Evolutionary conservation across 164 flowering plant genomes (phyloP).

Genomic region (Cinnamomum micranthum): DNA sequence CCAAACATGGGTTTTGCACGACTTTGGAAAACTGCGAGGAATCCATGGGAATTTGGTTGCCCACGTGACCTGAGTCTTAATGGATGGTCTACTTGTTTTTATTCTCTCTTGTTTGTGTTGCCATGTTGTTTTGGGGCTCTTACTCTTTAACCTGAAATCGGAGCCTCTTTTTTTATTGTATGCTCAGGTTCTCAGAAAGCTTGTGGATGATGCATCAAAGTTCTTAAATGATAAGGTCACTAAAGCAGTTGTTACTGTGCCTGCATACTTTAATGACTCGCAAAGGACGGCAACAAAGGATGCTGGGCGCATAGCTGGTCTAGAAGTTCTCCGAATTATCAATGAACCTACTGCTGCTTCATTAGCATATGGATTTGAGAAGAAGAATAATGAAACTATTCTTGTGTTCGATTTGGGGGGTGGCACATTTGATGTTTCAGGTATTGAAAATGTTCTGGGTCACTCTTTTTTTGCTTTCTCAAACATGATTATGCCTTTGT

Average conservation of each 20-base stretch:
- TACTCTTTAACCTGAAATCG: background rate
- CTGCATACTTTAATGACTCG: constrained; percentile 91
- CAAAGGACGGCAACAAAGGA: constrained; percentile 94
- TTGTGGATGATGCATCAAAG: constrained; percentile 94
- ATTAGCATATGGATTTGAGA: constrained; percentile 92
- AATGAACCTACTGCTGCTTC: constrained; percentile 99
- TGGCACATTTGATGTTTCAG: constrained; percentile 93
- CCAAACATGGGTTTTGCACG: background rate
- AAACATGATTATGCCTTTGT: background rate
- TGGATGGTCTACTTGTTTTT: no score
- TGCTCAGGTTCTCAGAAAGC: constrained; percentile 78
- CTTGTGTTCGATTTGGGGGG: constrained; percentile 95
- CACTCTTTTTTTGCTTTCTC: background rate
- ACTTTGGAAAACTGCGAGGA: background rate
- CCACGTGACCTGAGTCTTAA: no score
- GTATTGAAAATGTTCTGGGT: constrained; percentile 25
- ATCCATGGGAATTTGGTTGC: background rate
- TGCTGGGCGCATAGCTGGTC: constrained; percentile 92
- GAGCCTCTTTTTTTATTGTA: background rate
- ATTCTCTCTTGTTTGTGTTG: no score
- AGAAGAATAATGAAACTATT: constrained; percentile 84
- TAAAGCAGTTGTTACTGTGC: constrained; percentile 91
- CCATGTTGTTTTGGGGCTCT: background rate
- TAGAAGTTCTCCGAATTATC: constrained; percentile 84
- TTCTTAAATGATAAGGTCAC: constrained; percentile 88